These are phyloP conservation scores for Zizania palustris DNA, from an alignment of 202 grass and related monocot species.

Conservation along the genomic window DNA sequence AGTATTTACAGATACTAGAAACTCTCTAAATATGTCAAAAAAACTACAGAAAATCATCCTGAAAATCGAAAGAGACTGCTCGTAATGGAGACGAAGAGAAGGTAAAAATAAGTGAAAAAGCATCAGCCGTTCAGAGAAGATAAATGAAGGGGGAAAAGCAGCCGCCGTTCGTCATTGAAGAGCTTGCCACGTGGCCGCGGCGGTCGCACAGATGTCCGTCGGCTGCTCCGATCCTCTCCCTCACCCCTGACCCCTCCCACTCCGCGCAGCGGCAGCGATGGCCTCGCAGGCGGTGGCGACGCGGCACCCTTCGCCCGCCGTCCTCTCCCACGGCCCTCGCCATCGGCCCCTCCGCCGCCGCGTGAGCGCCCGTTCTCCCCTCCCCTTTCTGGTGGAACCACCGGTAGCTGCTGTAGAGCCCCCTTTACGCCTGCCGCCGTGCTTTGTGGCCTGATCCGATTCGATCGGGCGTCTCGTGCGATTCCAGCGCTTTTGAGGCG, in stretches of 20 bases:
- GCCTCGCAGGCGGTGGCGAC: conserved; percentile 44
- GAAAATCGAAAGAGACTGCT: too few relatives aligned
- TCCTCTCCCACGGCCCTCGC: conserved; percentile 18
- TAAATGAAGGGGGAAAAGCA: conserved; percentile 1
- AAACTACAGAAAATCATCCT: too few relatives aligned
- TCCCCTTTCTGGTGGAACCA: neutral
- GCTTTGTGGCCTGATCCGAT: neutral
- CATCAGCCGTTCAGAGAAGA: conserved; percentile 13
- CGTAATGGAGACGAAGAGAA: too few relatives aligned
- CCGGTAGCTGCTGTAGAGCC: neutral
- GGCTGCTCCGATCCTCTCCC: neutral
- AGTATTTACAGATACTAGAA: too few relatives aligned
- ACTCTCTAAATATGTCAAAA: too few relatives aligned
- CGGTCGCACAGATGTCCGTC: conserved; percentile 33
- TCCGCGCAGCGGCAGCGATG: conserved; percentile 1
- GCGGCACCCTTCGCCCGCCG: conserved; percentile 31
- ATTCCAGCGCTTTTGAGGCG: neutral
- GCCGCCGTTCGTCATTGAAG: neutral
- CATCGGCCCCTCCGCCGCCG: conserved; percentile 4
- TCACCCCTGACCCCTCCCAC: neutral
- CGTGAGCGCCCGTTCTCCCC: conserved; percentile 38
- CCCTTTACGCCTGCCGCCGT: neutral
- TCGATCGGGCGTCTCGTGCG: neutral
- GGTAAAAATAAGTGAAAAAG: neutral
- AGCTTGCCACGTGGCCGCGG: conserved; percentile 35